Evolutionary conservation across 148 eudicot genomes (phyloP), one percentile per base, ranked within the genome.

Genomic region (Camellia sinensis): DNA sequence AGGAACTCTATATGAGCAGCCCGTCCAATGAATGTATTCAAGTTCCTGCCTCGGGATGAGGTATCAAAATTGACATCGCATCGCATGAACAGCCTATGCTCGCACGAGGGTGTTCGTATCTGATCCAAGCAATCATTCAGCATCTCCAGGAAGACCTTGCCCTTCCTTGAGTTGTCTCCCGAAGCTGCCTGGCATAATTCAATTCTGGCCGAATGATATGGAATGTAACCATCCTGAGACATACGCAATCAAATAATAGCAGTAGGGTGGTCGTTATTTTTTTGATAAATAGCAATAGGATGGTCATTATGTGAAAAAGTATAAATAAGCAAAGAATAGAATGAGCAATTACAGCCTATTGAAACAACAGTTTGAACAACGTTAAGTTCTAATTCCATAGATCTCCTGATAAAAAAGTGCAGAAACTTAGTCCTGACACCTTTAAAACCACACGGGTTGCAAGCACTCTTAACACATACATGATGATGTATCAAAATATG

Each of bases 1-100:
- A 95, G 82, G 84, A 95, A 93, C 87, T 95, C 99, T 18, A 95
- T 95, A 82, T 95, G 99, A 75, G 99, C 99, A 79, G 99, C 97
- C 5, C 99, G 91, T 29, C 99, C 99, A 9, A 95, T 95, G 67
- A 95, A 82, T 18, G 99, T 93, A 83, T 95, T 95, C 57, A 95
- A 83, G 88, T 86, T 93, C 84, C 90, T 88, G 64, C 97, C 97
- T 83, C 92, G 99, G 80, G 91, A 68, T 73, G 99, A 74, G 83
- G 86, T 86, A 86, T 95, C 93, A 73, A 95, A 95, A 83, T 91
- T 93, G 59, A 95, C 97, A 79, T 95, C 99, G 80, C 99, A 95
- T 4, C 99, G 88, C 93, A 95, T 92, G 80, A 95, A 95, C 41
- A 89, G 83, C 22, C 97, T 85, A 21, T 86, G 95, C 80, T 92